A percentile compares a stretch with the other conserved stretches of the same genome.
These are phyloP conservation scores for Termitomyces sp. DNA, from an alignment of 768 basidiomycete genomes.

Conservation along the genomic window DNA sequence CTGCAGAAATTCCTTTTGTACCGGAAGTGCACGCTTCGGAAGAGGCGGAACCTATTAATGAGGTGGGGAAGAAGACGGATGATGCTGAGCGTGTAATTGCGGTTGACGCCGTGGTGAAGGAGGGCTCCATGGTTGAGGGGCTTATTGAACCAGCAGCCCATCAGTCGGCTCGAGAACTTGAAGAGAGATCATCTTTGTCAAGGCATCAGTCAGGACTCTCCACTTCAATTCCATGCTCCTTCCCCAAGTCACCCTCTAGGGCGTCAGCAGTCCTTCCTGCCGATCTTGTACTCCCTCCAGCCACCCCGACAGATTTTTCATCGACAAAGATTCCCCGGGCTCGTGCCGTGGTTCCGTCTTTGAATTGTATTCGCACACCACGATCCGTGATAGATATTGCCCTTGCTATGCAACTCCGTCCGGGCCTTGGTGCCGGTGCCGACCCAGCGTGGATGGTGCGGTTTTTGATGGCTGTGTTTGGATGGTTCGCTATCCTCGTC, in stretches of 20 bases:
- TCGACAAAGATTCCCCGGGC: neutral
- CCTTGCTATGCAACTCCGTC: slow-evolving; percentile 73
- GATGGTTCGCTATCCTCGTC: slow-evolving; percentile 65
- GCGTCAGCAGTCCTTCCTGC: neutral
- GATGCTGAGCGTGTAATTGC: neutral
- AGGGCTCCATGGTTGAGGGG: neutral
- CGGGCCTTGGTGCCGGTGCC: slow-evolving; percentile 63
- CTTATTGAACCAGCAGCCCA: neutral
- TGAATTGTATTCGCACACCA: slow-evolving; percentile 15
- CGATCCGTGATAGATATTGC: slow-evolving; percentile 58
- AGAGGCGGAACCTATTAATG: neutral
- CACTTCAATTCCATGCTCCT: neutral
- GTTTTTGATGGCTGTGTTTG: slow-evolving; percentile 75
- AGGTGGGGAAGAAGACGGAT: neutral
- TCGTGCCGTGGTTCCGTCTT: neutral
- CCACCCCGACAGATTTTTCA: neutral
- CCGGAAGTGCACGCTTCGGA: neutral
- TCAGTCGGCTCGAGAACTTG: neutral
- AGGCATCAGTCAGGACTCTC: neutral
- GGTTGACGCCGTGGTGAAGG: neutral
- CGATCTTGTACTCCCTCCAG: neutral
- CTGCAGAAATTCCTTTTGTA: neutral
- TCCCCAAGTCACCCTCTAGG: neutral
- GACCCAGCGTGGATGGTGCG: slow-evolving; percentile 78
- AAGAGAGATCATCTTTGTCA: neutral